phyloP scores from a whole-genome alignment of 2,329 filamentous ascomycete species.

The Neofusicoccum umdonicola region DNA sequence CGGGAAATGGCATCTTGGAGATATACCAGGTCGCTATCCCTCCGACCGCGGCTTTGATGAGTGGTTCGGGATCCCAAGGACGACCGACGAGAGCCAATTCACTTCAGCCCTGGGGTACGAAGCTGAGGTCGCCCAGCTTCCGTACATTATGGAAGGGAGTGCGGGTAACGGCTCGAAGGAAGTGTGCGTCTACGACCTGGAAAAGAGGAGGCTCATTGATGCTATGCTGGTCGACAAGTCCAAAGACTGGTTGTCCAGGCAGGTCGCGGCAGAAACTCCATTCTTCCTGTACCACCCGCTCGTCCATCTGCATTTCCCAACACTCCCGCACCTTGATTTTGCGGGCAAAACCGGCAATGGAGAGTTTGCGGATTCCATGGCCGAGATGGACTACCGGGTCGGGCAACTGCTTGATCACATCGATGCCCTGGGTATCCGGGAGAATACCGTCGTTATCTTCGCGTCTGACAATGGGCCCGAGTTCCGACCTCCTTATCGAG shows the following conservation, averaged over 20 bases:
- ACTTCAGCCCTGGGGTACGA: constrained; percentile 33
- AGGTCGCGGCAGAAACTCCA: not conserved
- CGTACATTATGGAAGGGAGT: constrained; percentile 35
- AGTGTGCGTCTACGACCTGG: constrained; percentile 34
- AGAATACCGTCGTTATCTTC: not conserved
- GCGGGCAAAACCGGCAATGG: not conserved
- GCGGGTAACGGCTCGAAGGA: constrained; percentile 29
- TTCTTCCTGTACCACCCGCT: constrained; percentile 19
- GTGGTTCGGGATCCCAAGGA: constrained; percentile 39
- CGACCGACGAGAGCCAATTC: constrained; percentile 39
- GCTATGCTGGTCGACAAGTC: constrained; percentile 33
- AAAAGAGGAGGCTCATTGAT: constrained; percentile 31
- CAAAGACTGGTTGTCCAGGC: constrained; percentile 22
- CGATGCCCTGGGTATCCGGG: not conserved
- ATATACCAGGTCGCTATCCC: constrained; percentile 36
- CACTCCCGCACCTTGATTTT: not conserved
- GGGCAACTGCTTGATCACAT: not conserved
- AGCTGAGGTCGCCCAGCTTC: constrained; percentile 34
- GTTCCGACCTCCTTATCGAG: not conserved
- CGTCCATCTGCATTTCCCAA: constrained; percentile 16
- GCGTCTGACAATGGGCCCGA: not conserved
- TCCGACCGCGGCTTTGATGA: constrained; percentile 39
- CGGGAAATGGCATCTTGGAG: constrained; percentile 39
- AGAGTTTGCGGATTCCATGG: not conserved
- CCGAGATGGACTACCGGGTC: not conserved